A percentile compares a stretch with the other conserved stretches of the same genome.
phyloP scores from a whole-genome alignment of 73 alveolate species.

The Symbiodinium pilosum region DNA sequence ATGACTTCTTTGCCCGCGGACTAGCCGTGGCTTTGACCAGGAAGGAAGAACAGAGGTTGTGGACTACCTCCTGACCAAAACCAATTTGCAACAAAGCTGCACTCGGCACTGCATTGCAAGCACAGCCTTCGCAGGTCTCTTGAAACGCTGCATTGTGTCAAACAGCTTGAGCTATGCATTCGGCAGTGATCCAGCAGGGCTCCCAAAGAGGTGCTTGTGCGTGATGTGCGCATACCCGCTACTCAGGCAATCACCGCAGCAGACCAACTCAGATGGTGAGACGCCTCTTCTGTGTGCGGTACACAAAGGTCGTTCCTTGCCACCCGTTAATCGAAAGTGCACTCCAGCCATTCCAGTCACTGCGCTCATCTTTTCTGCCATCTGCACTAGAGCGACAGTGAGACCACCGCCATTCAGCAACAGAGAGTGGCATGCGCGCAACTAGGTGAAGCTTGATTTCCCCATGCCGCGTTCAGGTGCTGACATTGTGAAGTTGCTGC shows the following conservation, averaged over 20 bases:
- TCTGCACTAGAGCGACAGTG: too few relatives aligned
- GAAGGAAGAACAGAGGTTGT: slow-evolving; percentile 68
- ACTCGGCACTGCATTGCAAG: too few relatives aligned
- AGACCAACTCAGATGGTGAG: slow-evolving; percentile 65
- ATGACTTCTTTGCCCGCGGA: background rate
- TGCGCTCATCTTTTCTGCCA: too few relatives aligned
- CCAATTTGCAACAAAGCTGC: slow-evolving; percentile 11
- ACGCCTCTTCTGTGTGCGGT: slow-evolving; percentile 79
- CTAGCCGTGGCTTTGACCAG: background rate
- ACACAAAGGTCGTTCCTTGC: slow-evolving; percentile 58
- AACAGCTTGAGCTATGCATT: background rate
- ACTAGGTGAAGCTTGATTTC: too few relatives aligned
- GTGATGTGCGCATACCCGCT: too few relatives aligned
- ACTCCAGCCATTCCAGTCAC: too few relatives aligned
- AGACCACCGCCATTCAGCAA: too few relatives aligned
- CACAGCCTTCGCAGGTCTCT: too few relatives aligned
- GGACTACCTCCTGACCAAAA: slow-evolving; percentile 53
- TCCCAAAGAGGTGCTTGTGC: too few relatives aligned
- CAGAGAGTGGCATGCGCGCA: too few relatives aligned
- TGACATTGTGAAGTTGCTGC: slow-evolving; percentile 68
- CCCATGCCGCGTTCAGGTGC: too few relatives aligned
- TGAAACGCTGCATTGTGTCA: too few relatives aligned
- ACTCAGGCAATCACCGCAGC: slow-evolving; percentile 66
- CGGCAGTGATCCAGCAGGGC: background rate
- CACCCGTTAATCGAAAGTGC: background rate